These are phyloP conservation scores for Colletotrichum aenigma DNA, from an alignment of 2,329 filamentous ascomycete genomes.

Conservation along the genomic window DNA sequence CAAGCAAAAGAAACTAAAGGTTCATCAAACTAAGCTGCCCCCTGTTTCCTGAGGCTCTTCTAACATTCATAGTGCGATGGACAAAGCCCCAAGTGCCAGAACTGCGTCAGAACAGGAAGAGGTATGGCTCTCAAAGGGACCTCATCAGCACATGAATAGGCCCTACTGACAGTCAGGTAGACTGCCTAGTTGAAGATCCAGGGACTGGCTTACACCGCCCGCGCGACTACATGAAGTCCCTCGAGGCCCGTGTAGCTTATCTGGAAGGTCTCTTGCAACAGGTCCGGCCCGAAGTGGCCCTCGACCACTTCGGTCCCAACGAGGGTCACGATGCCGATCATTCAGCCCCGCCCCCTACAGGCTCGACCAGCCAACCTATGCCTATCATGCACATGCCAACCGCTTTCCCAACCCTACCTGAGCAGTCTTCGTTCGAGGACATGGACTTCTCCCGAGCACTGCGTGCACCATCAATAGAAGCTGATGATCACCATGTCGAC, in stretches of 20 bases:
- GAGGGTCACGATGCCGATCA: background rate
- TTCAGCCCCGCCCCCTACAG: background rate
- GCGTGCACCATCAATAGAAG: background rate
- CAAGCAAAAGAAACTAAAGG: constrained; percentile 30
- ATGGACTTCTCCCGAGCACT: background rate
- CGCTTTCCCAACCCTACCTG: background rate
- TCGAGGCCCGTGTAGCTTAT: constrained; percentile 30
- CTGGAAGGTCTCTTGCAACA: constrained; percentile 33
- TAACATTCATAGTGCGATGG: constrained; percentile 23
- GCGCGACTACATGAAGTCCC: constrained; percentile 34
- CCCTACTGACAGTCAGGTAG: background rate
- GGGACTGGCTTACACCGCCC: constrained; percentile 35
- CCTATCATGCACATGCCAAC: background rate
- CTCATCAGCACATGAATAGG: background rate
- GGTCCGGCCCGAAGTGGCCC: constrained; percentile 27
- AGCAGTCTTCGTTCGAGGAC: background rate
- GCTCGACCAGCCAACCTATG: background rate
- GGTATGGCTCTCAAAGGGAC: background rate
- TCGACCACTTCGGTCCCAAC: constrained; percentile 21
- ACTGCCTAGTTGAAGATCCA: constrained; percentile 39
- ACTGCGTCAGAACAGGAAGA: constrained; percentile 25
- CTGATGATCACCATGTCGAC: constrained; percentile 17
- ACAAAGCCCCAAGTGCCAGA: constrained; percentile 29
- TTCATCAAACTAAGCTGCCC: background rate
- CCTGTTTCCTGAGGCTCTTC: rapidly evolving